Base-by-base conservation (phyloP, 495 filamentous ascomycete genomes). In the Aspergillus cristatus region DNA sequence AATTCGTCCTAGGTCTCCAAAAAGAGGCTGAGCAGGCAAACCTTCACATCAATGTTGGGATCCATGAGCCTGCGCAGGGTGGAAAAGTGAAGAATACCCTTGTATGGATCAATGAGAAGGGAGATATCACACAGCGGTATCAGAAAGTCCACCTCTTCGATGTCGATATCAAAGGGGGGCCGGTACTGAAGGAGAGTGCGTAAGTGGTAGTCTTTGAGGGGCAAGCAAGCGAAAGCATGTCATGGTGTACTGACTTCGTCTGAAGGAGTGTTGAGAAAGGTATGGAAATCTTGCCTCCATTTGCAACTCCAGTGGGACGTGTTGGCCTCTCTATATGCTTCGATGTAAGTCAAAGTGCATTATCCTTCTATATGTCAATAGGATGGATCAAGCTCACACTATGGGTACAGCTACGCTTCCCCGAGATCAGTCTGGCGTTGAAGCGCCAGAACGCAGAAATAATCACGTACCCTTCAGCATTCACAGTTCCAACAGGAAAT, bases 391-490 rank as follows among this genome's bases (percentile, higher is more conserved):
- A 28, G n/a, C 11, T 29, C 28, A n/a, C 28, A 14, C 42, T 4
- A 16, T 12, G 1, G 17, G 16, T 40, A 11, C 42, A 73, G 70
- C 50, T 86, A 28, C 82, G 90, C 0, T 97, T 95, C 46, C 82
- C 89, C 0, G 86, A 94, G 44, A 74, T 81, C 8, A 70, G 75
- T 3, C 60, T 91, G 11, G 64, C 76, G 4, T 67, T 96, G 13
- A 73, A 71, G 11, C 71, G 75, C 32, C 72, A 78, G 40, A 69
- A 71, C 18, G 85, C 84, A 11, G 75, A 94, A 32, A 66, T 94
- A 36, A 70, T 97, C 35, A 81, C 86, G 0, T 96, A 84, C 57
- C 91, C 90, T 2, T 87, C 81, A 1, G 90, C 91, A 12, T 97
- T 96, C 54, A 95, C 88, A 7, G 70, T 94, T 2, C 81, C 81